Percentiles rank a stretch among this genome's conserved stretches.
phyloP scores from a whole-genome alignment of 2,329 filamentous ascomycete species.

The Phoma sp. region DNA sequence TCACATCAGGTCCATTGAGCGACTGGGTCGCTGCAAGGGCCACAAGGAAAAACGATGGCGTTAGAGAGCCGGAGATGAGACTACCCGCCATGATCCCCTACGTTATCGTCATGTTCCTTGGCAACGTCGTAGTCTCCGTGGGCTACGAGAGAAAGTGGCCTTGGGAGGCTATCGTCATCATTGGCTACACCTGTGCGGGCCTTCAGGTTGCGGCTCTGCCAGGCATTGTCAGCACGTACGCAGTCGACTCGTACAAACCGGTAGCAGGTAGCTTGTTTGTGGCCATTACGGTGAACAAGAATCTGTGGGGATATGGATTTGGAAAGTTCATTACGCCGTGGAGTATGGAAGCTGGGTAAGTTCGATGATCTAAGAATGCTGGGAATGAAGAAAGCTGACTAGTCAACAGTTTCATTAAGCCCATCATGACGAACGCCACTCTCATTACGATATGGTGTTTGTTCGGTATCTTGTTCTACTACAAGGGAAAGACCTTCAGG shows the following conservation, averaged over 20 bases:
- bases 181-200: slow-evolving; percentile 64
- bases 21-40: slow-evolving; percentile 65
- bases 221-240: slow-evolving; percentile 65
- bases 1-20: slow-evolving; percentile 62
- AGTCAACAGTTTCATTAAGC: slow-evolving; percentile 52
- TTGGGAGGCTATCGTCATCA: slow-evolving; percentile 64
- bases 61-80: slow-evolving; percentile 67
- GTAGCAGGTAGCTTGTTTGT: slow-evolving; percentile 68
- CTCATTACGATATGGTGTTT: slow-evolving; percentile 62
- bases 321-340: slow-evolving; percentile 63
- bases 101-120: slow-evolving; percentile 63
- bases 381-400: not conserved
- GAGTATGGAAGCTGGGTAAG: slow-evolving; percentile 57
- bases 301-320: slow-evolving; percentile 69
- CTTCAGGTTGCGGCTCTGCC: slow-evolving; percentile 69
- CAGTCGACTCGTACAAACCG: slow-evolving; percentile 70
- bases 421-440: slow-evolving; percentile 67
- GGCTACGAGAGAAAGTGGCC: slow-evolving; percentile 63
- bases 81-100: slow-evolving; percentile 65
- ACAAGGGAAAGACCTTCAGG: slow-evolving; percentile 65
- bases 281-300: slow-evolving; percentile 69
- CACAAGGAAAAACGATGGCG: slow-evolving; percentile 61
- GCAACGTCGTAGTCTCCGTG: slow-evolving; percentile 63
- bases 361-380: no score
- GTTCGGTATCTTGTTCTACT: slow-evolving; percentile 64